Evolutionary conservation across 352 stramenopile species (phyloP), one percentile per base, ranked within the genome.

Genomic region (Globisporangium nagaii): DNA sequence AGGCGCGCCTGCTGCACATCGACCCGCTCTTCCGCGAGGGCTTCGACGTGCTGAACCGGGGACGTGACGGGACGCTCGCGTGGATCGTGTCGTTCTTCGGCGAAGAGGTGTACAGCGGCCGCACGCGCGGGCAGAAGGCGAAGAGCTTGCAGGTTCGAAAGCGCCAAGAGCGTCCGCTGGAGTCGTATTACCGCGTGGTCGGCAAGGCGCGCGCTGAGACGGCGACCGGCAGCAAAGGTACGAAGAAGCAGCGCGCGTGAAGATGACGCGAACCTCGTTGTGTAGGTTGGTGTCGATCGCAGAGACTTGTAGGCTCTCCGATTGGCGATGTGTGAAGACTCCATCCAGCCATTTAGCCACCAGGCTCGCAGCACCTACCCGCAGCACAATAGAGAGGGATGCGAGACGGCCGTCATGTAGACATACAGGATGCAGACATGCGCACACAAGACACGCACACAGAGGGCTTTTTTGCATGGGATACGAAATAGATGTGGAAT

Each of bases 11-110:
- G 42, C 47, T 90, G 10, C 56, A 75, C 32, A 76, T 92, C 12
- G 85, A 95, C 57, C 85, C 85, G 15, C 72, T 95, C 11, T 95
- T 95, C 52, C 79, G 77, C 19, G 61, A 69, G 22, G 85, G 85
- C 1, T 87, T 95, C 48, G 83, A 92, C 39, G 62, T 95, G 15
- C 64, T 95, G 8, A 82, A 81, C 43, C 68, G 74, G n/a, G 85
- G 74, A 7, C 75, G 84, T 27, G 82, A 95, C 19, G 73, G 73
- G 9, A 81, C 90, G 54, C 43, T 90, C 2, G 71, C 76, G 54
- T 95, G 80, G 80, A 78, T 93, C 25, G 66, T 78, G 15, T 60
- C 75, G 35, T 90, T 90, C 56, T 87, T 93, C 22, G 73, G 77
- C 4, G 69, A 88, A 34, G 70, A 85, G 45, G 65, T 79, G 20